Evolutionary conservation across 306 rosid species (phyloP), one percentile per base, ranked within the genome.

Genomic region (Cicer chorassanicum): DNA sequence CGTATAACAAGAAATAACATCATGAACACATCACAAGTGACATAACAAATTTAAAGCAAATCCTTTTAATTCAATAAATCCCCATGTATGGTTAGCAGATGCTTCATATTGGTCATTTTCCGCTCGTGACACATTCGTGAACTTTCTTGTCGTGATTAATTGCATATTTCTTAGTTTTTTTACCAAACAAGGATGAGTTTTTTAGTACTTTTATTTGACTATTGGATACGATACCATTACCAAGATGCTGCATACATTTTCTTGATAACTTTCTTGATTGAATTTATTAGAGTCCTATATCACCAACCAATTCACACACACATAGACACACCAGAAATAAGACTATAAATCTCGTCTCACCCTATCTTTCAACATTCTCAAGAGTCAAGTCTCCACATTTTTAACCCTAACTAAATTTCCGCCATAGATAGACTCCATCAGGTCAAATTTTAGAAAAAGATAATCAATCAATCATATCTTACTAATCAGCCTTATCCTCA

Each of bases 371-470:
- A 46, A 66, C 24, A 43, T 48, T 55, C 14, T n/a, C 68, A 64
- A 21, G 24, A 21, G 24, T 21, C 24, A 2, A 44, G 18, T 55
- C 38, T 9, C 54, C 42, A 9, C 16, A 38, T 44, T 49, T 48
- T 40, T 14, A 80, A 74, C 61, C 53, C 21, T 68, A 68, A 62
- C 34, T 12, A 61, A 42, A 14, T 4, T 68, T 61, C 34, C 29
- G n/a, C 54, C 50, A 6, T 15, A 55, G n/a, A 77, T 46, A 61
- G 46, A 61, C 36, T 66, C 68, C 48, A 68, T 53, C 50, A 65
- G 63, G 68, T 72, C 34, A 3, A 1, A 24, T 24, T 24, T 24
- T 24, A 24, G 34, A 24, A 24, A 24, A 24, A 24, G 34, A 2
- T 24, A 24, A 24, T 24, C 4, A 24, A 24, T 24, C 4, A 24